These are phyloP conservation scores for Cyclotella cryptica DNA, from an alignment of 108 stramenopile species.

Conservation along the genomic window DNA sequence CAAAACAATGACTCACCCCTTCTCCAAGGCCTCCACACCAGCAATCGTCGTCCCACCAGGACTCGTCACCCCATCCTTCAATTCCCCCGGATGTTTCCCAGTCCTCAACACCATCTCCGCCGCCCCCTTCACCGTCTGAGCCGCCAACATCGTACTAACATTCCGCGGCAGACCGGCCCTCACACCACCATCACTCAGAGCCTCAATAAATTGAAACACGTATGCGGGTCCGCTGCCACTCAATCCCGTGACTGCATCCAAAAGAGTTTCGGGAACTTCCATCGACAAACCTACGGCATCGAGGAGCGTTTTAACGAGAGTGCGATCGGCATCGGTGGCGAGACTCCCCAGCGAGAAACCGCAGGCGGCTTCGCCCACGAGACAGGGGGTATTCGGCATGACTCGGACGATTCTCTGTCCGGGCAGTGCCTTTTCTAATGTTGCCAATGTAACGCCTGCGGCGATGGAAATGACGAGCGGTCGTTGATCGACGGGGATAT, in stretches of 20 bases:
- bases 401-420: constrained; percentile 86
- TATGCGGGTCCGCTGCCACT: constrained; percentile 96
- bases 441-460: constrained; percentile 82
- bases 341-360: constrained; percentile 78
- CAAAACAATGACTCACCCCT: constrained; percentile 63
- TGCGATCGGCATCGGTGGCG: constrained; percentile 76
- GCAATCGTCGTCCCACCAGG: constrained; percentile 97
- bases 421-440: constrained; percentile 68
- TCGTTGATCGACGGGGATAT: constrained; percentile 35
- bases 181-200: constrained; percentile 96
- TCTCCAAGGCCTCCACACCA: constrained; percentile 92
- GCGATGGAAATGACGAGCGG: constrained; percentile 85
- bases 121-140: constrained; percentile 96
- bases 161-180: constrained; percentile 88
- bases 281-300: constrained; percentile 79
- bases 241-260: constrained; percentile 94
- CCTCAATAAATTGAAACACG: constrained; percentile 96
- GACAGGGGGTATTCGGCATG: constrained; percentile 97
- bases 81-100: constrained; percentile 88
- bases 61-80: constrained; percentile 91
- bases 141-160: constrained; percentile 89
- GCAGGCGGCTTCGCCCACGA: constrained; percentile 88
- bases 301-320: constrained; percentile 76
- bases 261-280: constrained; percentile 81
- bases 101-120: constrained; percentile 95